Percentiles rank a stretch among this genome's conserved stretches.
phyloP scores from a whole-genome alignment of 352 stramenopile species.

The Globisporangium megalacanthum region DNA sequence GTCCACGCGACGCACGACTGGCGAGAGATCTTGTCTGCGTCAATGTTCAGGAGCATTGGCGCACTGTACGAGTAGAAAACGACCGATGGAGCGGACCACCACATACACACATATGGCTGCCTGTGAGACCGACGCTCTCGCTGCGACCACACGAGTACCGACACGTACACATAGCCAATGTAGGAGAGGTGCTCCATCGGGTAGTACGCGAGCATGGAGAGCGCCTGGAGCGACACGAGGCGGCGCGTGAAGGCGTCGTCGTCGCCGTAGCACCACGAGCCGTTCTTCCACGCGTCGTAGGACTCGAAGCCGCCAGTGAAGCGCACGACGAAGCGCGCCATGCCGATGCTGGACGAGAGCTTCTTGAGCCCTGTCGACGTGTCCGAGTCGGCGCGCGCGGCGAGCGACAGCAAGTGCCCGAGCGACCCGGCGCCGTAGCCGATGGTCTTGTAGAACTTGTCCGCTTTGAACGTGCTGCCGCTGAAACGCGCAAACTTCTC shows the following conservation, averaged over 20 bases:
- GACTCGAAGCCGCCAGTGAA: conserved; percentile 72
- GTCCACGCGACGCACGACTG: conserved; percentile 72
- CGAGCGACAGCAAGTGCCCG: conserved; percentile 47
- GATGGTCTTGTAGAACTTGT: conserved; percentile 86
- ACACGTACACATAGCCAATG: conserved; percentile 23
- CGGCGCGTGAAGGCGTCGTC: conserved; percentile 54
- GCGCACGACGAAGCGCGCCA: conserved; percentile 74
- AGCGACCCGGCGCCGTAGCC: conserved; percentile 56
- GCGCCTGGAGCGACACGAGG: conserved; percentile 59
- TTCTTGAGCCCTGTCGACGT: conserved; percentile 48
- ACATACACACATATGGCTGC: too few species aligned
- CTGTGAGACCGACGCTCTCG: too few species aligned
- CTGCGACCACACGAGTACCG: neutral
- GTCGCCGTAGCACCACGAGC: conserved; percentile 71
- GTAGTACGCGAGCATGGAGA: conserved; percentile 85
- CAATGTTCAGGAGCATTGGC: conserved; percentile 68
- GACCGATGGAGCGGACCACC: neutral
- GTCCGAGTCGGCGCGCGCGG: conserved; percentile 42
- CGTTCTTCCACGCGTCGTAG: conserved; percentile 69
- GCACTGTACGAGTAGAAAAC: conserved; percentile 25
- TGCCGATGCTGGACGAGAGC: conserved; percentile 66
- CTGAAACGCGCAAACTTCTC: conserved; percentile 69
- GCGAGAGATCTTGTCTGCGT: conserved; percentile 61
- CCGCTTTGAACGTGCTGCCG: conserved; percentile 48
- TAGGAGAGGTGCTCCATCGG: conserved; percentile 83